phyloP scores from a whole-genome alignment of 176 grass and related monocot species.

The Otatea glauca region DNA sequence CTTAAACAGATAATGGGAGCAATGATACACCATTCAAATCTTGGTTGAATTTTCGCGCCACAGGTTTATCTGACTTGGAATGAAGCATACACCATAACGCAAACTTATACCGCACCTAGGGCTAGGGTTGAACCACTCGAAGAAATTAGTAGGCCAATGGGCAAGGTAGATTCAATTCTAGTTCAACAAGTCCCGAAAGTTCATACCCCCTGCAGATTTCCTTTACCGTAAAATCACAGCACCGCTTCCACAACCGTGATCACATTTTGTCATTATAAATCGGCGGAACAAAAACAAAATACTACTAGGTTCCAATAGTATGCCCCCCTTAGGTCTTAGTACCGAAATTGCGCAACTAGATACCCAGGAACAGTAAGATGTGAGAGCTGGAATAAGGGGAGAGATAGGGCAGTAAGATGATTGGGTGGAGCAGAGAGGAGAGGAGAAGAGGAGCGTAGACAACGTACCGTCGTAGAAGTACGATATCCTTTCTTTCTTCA shows the following conservation, averaged over 20 bases:
- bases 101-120: neutral
- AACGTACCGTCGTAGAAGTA: slow-evolving; percentile 97
- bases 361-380: neutral
- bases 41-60: neutral
- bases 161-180: slow-evolving; percentile 24
- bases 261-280: slow-evolving; percentile 9
- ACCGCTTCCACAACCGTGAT: neutral
- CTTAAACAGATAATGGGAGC: neutral
- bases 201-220: neutral
- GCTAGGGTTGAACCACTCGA: slow-evolving; percentile 16
- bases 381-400: neutral
- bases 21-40: slow-evolving; percentile 15
- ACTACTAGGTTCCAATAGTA: neutral
- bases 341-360: neutral
- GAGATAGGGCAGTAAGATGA: slow-evolving; percentile 16
- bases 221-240: neutral
- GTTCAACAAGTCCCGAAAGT: neutral
- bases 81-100: neutral
- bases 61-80: neutral
- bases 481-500: slow-evolving; percentile 84
- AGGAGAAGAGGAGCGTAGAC: slow-evolving; percentile 2
- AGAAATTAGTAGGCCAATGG: neutral
- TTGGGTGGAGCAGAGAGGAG: neutral
- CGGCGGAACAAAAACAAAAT: neutral
- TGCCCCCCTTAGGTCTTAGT: neutral